phyloP scores from a whole-genome alignment of 495 filamentous ascomycete genomes.

The Viridothelium virens region DNA sequence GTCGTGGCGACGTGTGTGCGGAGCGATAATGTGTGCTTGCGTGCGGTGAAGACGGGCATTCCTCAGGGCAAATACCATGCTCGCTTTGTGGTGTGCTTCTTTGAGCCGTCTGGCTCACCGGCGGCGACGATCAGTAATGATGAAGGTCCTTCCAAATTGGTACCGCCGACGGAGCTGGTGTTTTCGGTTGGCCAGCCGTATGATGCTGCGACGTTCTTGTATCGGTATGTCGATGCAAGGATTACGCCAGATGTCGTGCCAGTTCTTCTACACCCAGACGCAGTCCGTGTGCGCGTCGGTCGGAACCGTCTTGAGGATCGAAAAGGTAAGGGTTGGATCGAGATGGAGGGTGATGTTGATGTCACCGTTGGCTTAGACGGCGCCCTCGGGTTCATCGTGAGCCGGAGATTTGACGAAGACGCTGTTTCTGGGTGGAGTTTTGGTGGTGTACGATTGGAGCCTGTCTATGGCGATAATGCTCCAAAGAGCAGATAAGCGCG shows the following conservation, averaged over 20 bases:
- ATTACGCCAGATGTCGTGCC: slow-evolving; percentile 31
- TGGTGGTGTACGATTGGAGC: slow-evolving; percentile 29
- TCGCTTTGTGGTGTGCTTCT: slow-evolving; percentile 28
- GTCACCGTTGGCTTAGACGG: slow-evolving; percentile 31
- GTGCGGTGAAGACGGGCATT: slow-evolving; percentile 27
- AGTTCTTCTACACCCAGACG: slow-evolving; percentile 29
- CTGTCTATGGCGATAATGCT: slow-evolving; percentile 19
- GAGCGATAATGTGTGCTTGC: slow-evolving; percentile 25
- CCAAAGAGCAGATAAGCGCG: neutral
- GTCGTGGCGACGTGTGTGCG: slow-evolving; percentile 26
- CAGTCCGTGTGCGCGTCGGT: slow-evolving; percentile 28
- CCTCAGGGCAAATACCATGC: slow-evolving; percentile 29
- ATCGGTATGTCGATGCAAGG: slow-evolving; percentile 26
- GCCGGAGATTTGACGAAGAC: slow-evolving; percentile 25
- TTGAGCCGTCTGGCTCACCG: slow-evolving; percentile 11
- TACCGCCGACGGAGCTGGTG: slow-evolving; percentile 23
- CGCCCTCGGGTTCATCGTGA: slow-evolving; percentile 27
- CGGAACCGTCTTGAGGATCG: slow-evolving; percentile 17
- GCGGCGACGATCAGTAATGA: slow-evolving; percentile 11
- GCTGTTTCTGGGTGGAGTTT: slow-evolving; percentile 30
- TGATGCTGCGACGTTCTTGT: slow-evolving; percentile 23
- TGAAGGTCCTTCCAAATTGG: slow-evolving; percentile 16
- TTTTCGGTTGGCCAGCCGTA: slow-evolving; percentile 29
- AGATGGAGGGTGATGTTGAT: slow-evolving; percentile 30
- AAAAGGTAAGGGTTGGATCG: slow-evolving; percentile 29